Evolutionary conservation across 1,284 basidiomycete species (phyloP), one percentile per base, ranked within the genome.

Genomic region (Tilletia setariae): DNA sequence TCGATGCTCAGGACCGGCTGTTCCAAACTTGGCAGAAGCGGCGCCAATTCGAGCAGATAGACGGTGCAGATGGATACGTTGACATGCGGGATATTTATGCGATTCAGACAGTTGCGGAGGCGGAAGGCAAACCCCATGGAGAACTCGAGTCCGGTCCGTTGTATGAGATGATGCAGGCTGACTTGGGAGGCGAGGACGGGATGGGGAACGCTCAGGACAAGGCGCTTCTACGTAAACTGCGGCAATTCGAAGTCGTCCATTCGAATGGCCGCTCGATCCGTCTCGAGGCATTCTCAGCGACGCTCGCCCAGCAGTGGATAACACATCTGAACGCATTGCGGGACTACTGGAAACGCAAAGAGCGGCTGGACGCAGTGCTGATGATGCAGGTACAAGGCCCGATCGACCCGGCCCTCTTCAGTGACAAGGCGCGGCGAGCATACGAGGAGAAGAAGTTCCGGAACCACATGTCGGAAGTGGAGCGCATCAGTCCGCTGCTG

Each of bases 241-340:
- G 92, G 64, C 89, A 89, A 21, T 92, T 94, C 74, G 91, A 93
- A 80, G 82, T 94, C 43, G 83, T 90, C 56, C 84, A 92, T 74
- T 86, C 85, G 23, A 89, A 87, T 40, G 91, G 91, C 6, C 85
- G 86, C 64, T 85, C 90, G 28, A 81, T 92, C 67, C 85, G 90
- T 47, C 91, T 91, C 67, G 92, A 94, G 73, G 78, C 82, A 6
- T 80, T 80, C 66, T 82, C 81, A 35, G 74, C 76, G n/a, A 67
- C 84, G 42, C 84, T 88, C 51, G 90, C 90, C 1, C 79, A 89
- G 61, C 90, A 94, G 75, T 94, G 92, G 92, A 88, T 93, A 63
- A 86, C 87, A 66, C 86, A 87, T 64, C 86, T 94, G 1, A 86
- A 87, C 30, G 87, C 86, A 47, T 85, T 93, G 32, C 83, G 90